Conservation (phyloP, 2,329 filamentous ascomycete species). For the Pezicula radicicola region DNA sequence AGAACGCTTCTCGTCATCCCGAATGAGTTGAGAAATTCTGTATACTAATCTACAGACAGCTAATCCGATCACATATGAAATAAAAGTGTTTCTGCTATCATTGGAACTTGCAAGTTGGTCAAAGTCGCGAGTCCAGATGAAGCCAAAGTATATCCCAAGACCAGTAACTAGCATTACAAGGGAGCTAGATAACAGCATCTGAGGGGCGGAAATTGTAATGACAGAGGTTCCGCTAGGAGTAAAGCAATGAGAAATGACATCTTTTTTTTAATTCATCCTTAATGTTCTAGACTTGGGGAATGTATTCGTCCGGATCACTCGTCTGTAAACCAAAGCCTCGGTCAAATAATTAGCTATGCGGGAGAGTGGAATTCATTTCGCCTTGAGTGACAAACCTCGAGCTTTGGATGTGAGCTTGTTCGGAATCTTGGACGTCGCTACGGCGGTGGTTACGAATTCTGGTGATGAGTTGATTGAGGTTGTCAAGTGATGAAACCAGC, state of each 20-base stretch:
- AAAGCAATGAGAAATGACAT: background rate
- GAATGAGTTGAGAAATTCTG: background rate
- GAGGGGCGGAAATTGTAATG: background rate
- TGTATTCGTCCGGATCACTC: background rate
- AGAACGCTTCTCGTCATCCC: background rate
- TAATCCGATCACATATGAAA: background rate
- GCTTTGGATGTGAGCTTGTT: too few relatives aligned
- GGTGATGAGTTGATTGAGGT: too few relatives aligned
- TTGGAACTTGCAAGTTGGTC: background rate
- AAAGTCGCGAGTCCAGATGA: slow-evolving; percentile 4
- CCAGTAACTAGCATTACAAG: slow-evolving; percentile 1
- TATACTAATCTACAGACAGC: background rate
- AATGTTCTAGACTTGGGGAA: background rate
- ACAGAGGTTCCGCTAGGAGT: background rate
- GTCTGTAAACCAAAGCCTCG: background rate
- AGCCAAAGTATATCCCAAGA: slow-evolving; percentile 5
- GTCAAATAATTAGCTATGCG: background rate
- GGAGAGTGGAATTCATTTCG: too few relatives aligned
- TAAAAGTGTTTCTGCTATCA: background rate
- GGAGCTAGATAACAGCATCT: slow-evolving; percentile 1
- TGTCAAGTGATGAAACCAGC: too few relatives aligned
- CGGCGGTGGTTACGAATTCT: too few relatives aligned
- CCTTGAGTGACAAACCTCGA: too few relatives aligned
- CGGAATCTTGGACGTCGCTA: too few relatives aligned
- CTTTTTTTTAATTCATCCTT: too few relatives aligned